Percentiles rank a stretch among this genome's conserved stretches.
Conservation (phyloP, 208 protist species). For the Leishmania major region DNA sequence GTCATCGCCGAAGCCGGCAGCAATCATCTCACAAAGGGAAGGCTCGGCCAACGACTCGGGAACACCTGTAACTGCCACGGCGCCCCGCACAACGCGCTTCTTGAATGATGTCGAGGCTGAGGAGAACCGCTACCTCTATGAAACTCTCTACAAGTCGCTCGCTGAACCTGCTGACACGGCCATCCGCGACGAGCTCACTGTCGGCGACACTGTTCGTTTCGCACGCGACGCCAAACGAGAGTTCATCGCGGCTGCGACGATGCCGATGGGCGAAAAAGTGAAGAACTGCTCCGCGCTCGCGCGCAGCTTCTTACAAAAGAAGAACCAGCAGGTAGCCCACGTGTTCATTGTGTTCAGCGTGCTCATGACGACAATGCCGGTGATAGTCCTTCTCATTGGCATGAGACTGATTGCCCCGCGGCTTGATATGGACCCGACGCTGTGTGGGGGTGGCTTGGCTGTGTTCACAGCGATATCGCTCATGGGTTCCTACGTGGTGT, state of each 20-base stretch:
- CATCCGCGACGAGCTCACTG: slow-evolving; percentile 34
- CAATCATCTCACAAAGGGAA: not conserved
- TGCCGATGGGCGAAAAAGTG: slow-evolving; percentile 63
- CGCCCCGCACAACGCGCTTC: slow-evolving; percentile 33
- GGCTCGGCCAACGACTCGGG: not conserved
- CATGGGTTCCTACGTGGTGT: slow-evolving; percentile 60
- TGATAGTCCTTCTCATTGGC: slow-evolving; percentile 62
- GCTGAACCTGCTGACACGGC: slow-evolving; percentile 29
- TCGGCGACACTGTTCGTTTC: slow-evolving; percentile 45
- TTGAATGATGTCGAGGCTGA: slow-evolving; percentile 67
- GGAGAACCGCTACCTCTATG: slow-evolving; percentile 66
- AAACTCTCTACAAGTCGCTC: slow-evolving; percentile 64
- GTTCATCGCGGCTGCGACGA: slow-evolving; percentile 39
- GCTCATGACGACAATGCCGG: slow-evolving; percentile 73
- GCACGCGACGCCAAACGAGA: slow-evolving; percentile 46
- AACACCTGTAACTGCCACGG: not conserved
- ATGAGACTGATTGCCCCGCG: slow-evolving; percentile 61
- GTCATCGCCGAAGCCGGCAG: not conserved
- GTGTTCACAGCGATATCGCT: slow-evolving; percentile 52
- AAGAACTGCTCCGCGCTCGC: slow-evolving; percentile 45
- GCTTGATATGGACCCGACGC: slow-evolving; percentile 40
- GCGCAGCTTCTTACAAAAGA: slow-evolving; percentile 29
- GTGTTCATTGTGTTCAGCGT: slow-evolving; percentile 59
- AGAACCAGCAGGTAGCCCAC: slow-evolving; percentile 44
- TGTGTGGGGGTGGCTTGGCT: slow-evolving; percentile 69